phyloP scores from a whole-genome alignment of 768 basidiomycete species.

The Mycena amicta region DNA sequence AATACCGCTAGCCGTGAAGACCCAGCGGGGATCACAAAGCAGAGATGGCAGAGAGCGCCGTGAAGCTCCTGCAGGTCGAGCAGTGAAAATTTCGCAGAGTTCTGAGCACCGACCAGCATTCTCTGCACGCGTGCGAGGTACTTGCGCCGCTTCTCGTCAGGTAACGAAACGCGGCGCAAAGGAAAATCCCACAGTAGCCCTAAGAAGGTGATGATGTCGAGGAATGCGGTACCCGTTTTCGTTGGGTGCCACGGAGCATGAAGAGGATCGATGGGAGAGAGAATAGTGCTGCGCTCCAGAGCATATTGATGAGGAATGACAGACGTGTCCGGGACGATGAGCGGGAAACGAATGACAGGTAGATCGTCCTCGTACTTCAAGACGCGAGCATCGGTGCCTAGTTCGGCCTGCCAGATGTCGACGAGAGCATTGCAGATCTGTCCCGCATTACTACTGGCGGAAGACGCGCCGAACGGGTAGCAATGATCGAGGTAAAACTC shows the following conservation, averaged over 20 bases:
- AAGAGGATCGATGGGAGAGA: slow-evolving; percentile 17
- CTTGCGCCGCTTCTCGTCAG: slow-evolving; percentile 30
- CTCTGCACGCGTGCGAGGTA: slow-evolving; percentile 13
- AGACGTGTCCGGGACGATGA: not conserved
- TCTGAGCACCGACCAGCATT: not conserved
- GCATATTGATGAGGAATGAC: slow-evolving; percentile 13
- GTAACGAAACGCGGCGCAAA: slow-evolving; percentile 25
- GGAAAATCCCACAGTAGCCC: slow-evolving; percentile 35
- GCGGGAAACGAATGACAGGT: not conserved
- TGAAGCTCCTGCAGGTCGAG: slow-evolving; percentile 11
- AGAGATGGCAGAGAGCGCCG: slow-evolving; percentile 9
- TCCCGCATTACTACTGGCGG: slow-evolving; percentile 28
- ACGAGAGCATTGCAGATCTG: slow-evolving; percentile 19
- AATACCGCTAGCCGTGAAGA: slow-evolving; percentile 1
- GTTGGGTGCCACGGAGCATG: slow-evolving; percentile 29
- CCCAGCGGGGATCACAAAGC: slow-evolving; percentile 1
- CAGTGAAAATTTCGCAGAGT: not conserved
- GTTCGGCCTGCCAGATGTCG: slow-evolving; percentile 13
- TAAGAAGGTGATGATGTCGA: slow-evolving; percentile 22
- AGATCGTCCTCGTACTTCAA: slow-evolving; percentile 27
- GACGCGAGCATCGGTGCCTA: not conserved
- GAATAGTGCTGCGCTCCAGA: slow-evolving; percentile 17
- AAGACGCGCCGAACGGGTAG: slow-evolving; percentile 21
- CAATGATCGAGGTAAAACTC: slow-evolving; percentile 26
- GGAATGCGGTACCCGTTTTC: slow-evolving; percentile 26